phyloP scores from a whole-genome alignment of 305 asterid species.

The Solanum hybrid region DNA sequence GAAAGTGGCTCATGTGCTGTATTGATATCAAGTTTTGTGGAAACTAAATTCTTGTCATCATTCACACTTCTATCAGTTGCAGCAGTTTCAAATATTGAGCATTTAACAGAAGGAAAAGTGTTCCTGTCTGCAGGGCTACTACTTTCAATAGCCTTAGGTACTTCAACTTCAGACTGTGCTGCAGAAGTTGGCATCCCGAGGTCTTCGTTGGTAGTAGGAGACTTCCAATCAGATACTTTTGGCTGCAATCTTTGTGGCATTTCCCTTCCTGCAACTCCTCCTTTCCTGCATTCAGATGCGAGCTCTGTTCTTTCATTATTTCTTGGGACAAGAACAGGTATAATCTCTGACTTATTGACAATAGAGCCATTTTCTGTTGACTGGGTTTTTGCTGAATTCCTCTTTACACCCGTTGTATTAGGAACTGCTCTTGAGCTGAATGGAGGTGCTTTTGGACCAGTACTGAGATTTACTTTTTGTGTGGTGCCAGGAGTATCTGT shows the following conservation, averaged over 20 bases:
- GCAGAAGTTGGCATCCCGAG: conserved; percentile 38
- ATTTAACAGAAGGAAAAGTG: conserved; percentile 33
- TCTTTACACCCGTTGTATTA: conserved; percentile 45
- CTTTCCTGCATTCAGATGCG: conserved; percentile 69
- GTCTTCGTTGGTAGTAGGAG: conserved; percentile 48
- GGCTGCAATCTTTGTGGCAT: conserved; percentile 51
- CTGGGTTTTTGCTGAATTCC: conserved; percentile 56
- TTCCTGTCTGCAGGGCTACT: conserved; percentile 38
- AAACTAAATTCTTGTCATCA: conserved; percentile 37
- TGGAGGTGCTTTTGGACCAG: conserved; percentile 44
- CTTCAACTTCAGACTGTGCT: conserved; percentile 42
- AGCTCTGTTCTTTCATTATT: conserved; percentile 59
- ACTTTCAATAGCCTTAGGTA: conserved; percentile 34
- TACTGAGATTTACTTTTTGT: conserved; percentile 48
- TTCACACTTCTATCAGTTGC: conserved; percentile 35
- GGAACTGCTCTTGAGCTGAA: conserved; percentile 35
- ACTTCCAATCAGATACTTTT: conserved; percentile 55
- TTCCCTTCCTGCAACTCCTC: conserved; percentile 55
- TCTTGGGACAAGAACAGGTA: conserved; percentile 83
- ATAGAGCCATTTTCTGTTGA: conserved; percentile 33
- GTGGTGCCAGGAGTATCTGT: conserved; percentile 61
- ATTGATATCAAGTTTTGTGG: conserved; percentile 40
- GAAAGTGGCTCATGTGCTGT: conserved; percentile 31
- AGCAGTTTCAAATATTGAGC: conserved; percentile 30
- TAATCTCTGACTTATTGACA: conserved; percentile 57